Conservation (phyloP, 331 rosid species). For the Malus hybrid region DNA sequence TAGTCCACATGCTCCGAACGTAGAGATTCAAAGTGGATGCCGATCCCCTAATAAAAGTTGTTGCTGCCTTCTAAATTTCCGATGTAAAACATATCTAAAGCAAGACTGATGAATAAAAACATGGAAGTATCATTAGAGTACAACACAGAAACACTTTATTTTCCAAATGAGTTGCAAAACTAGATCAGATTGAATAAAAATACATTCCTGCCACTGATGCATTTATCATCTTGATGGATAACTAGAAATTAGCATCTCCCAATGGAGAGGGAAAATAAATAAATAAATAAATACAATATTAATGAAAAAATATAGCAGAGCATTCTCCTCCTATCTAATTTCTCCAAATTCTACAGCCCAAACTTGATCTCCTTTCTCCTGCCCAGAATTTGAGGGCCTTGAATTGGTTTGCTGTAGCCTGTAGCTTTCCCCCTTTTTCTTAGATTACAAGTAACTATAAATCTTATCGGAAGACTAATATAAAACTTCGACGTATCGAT, state of each 20-base stretch:
- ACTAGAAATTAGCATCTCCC: slow-evolving; percentile 28
- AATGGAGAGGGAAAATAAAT: slow-evolving; percentile 13
- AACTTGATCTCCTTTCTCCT: slow-evolving; percentile 24
- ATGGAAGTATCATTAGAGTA: too few relatives aligned
- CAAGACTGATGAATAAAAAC: too few relatives aligned
- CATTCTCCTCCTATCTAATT: slow-evolving; percentile 20
- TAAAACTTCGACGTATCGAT: slow-evolving; percentile 26
- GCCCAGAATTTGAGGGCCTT: slow-evolving; percentile 28
- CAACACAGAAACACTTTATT: not conserved
- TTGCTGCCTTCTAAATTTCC: too few relatives aligned
- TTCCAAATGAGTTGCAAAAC: not conserved
- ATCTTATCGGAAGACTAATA: slow-evolving; percentile 20
- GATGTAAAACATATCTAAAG: too few relatives aligned
- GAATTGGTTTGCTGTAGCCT: slow-evolving; percentile 17
- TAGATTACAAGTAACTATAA: slow-evolving; percentile 29
- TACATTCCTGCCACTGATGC: slow-evolving; percentile 4
- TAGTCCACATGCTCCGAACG: too few relatives aligned
- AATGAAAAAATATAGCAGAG: slow-evolving; percentile 26
- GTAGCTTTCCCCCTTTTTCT: not conserved
- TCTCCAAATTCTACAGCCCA: slow-evolving; percentile 19
- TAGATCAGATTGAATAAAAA: not conserved
- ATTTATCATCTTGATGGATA: slow-evolving; percentile 10
- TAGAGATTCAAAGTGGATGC: too few relatives aligned
- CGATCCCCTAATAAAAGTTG: too few relatives aligned
- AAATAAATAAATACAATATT: slow-evolving; percentile 32